Percentiles rank a stretch among this genome's conserved stretches.
phyloP scores from a whole-genome alignment of 2,329 filamentous ascomycete genomes.

The Pseudogymnoascus sp. region DNA sequence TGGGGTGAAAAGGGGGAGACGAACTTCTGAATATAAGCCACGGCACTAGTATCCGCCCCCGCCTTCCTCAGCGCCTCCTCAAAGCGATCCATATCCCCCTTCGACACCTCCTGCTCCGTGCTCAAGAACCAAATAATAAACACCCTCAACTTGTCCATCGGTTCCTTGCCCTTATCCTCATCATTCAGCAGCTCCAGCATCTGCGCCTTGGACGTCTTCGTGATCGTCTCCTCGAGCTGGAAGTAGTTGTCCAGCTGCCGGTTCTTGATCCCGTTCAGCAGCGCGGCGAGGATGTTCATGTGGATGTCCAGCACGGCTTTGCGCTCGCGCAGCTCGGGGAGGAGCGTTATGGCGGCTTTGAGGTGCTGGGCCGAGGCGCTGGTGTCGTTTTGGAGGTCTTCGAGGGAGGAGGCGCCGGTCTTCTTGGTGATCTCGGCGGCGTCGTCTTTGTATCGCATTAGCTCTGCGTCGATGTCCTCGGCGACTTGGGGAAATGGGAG shows the following conservation, averaged over 20 bases:
- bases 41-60: slow-evolving; percentile 65
- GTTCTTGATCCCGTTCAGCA: slow-evolving; percentile 75
- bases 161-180: slow-evolving; percentile 69
- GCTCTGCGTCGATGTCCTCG: slow-evolving; percentile 88
- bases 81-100: slow-evolving; percentile 76
- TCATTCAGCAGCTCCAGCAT: slow-evolving; percentile 82
- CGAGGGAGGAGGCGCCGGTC: slow-evolving; percentile 84
- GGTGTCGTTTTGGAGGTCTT: slow-evolving; percentile 85
- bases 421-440: slow-evolving; percentile 90
- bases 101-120: slow-evolving; percentile 78
- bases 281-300: slow-evolving; percentile 89
- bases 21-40: slow-evolving; percentile 81
- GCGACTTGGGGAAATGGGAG: slow-evolving; percentile 92
- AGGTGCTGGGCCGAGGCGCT: slow-evolving; percentile 86
- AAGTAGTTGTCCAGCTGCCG: slow-evolving; percentile 94
- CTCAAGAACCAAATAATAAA: slow-evolving; percentile 98
- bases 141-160: slow-evolving; percentile 80
- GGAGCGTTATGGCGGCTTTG: slow-evolving; percentile 86
- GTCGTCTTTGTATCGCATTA: slow-evolving; percentile 92
- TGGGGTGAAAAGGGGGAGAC: slow-evolving; percentile 25
- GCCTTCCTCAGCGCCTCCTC: slow-evolving; percentile 71
- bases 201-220: slow-evolving; percentile 83
- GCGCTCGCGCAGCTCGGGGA: slow-evolving; percentile 85
- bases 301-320: slow-evolving; percentile 96
- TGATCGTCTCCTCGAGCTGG: slow-evolving; percentile 85